Conservation (phyloP, 306 rosid species). For the Cicer yamashitae region DNA sequence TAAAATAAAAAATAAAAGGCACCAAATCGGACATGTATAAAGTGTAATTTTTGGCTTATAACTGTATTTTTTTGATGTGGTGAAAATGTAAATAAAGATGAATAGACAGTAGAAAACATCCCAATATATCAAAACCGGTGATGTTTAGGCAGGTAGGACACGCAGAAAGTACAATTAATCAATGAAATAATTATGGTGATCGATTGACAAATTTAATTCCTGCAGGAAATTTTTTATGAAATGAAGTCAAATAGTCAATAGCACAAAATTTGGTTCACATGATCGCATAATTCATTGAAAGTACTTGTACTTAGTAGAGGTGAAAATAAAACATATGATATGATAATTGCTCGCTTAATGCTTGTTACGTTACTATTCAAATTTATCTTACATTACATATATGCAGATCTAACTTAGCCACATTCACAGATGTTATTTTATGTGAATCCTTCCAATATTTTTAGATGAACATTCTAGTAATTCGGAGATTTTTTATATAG, state of each 20-base stretch:
- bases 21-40: too few species aligned
- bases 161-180: conserved; percentile 40
- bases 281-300: conserved; percentile 13
- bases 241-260: conserved; percentile 15
- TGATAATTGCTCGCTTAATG: not conserved
- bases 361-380: not conserved
- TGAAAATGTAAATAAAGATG: too few species aligned
- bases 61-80: too few species aligned
- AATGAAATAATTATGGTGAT: conserved; percentile 26
- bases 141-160: conserved; percentile 28
- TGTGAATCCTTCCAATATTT: too few species aligned
- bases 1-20: too few species aligned
- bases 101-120: conserved; percentile 2
- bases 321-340: not conserved
- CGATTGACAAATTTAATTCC: conserved; percentile 24
- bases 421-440: too few species aligned
- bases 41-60: too few species aligned
- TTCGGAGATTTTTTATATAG: too few species aligned
- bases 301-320: conserved; percentile 31
- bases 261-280: conserved; percentile 44
- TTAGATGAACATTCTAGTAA: too few species aligned
- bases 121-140: conserved; percentile 9
- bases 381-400: too few species aligned
- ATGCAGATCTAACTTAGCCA: too few species aligned
- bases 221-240: not conserved